Percentiles rank a stretch among this genome's conserved stretches.
phyloP scores from a whole-genome alignment of 495 filamentous ascomycete species.

The Penicillium dipodomyicola region DNA sequence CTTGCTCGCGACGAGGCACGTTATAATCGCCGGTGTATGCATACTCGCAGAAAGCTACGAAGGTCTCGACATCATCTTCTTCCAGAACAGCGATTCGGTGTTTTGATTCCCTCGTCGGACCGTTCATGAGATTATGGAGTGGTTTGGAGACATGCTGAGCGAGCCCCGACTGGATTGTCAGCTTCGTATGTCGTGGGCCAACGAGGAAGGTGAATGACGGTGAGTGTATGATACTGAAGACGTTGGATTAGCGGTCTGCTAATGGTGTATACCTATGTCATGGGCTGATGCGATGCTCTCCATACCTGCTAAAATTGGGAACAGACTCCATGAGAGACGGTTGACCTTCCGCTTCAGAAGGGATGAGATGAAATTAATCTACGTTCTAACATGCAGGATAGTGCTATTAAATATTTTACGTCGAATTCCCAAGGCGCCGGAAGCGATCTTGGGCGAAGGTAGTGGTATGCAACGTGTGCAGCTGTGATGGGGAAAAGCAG shows the following conservation, averaged over 20 bases:
- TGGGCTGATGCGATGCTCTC: background rate
- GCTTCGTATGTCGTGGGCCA: conserved; percentile 42
- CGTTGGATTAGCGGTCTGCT: background rate
- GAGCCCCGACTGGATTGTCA: conserved; percentile 48
- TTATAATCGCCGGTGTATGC: conserved; percentile 50
- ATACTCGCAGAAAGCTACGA: conserved; percentile 50
- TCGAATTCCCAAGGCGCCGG: conserved; percentile 9
- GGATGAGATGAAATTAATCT: conserved; percentile 6
- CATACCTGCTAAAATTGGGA: conserved; percentile 38
- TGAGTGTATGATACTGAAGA: conserved; percentile 43
- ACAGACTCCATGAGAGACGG: conserved; percentile 31
- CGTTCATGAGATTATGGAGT: conserved; percentile 47
- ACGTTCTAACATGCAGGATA: background rate
- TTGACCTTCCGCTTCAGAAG: conserved; percentile 2
- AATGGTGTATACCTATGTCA: background rate
- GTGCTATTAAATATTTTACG: conserved; percentile 16
- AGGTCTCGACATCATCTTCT: conserved; percentile 48
- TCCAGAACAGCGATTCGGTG: conserved; percentile 43
- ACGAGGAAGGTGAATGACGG: conserved; percentile 51
- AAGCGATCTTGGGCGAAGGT: conserved; percentile 23
- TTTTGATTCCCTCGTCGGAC: conserved; percentile 44
- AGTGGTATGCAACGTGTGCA: conserved; percentile 39
- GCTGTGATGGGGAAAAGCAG: conserved; percentile 21
- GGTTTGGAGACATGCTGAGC: conserved; percentile 48
- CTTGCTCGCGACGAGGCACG: conserved; percentile 25